These are phyloP conservation scores for Litchi chinensis DNA, from an alignment of 345 rosid species.

Conservation along the genomic window DNA sequence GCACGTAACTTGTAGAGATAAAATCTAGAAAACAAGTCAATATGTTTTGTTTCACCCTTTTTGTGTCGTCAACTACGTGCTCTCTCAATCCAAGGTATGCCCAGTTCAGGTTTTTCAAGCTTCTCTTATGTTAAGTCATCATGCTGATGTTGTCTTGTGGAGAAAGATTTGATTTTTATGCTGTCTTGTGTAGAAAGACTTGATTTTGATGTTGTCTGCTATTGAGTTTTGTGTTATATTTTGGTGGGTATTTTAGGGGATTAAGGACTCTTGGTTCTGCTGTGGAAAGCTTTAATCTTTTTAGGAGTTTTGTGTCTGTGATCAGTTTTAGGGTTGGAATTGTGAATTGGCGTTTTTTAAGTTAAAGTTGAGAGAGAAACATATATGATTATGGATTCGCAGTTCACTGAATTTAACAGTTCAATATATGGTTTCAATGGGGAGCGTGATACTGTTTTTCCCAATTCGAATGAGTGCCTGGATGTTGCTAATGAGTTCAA, in stretches of 20 bases:
- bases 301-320: no score
- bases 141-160: background rate
- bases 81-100: conserved; percentile 2
- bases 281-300: background rate
- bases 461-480: conserved; percentile 24
- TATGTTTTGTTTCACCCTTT: background rate
- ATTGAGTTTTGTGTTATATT: background rate
- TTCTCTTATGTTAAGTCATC: background rate
- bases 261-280: background rate
- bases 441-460: conserved; percentile 25
- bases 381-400: conserved; percentile 4
- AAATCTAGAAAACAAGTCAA: background rate
- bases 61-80: background rate
- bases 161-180: background rate
- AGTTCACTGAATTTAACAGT: conserved; percentile 9
- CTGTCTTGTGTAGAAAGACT: background rate
- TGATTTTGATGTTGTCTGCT: background rate
- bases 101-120: background rate
- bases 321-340: background rate
- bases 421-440: conserved; percentile 11
- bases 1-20: background rate
- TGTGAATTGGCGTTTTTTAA: background rate
- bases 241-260: conserved; percentile 5
- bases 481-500: conserved; percentile 36
- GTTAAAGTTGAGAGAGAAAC: background rate